Base-by-base conservation (phyloP, 129 eudicot species). In the Chrysanthemum seticuspe region DNA sequence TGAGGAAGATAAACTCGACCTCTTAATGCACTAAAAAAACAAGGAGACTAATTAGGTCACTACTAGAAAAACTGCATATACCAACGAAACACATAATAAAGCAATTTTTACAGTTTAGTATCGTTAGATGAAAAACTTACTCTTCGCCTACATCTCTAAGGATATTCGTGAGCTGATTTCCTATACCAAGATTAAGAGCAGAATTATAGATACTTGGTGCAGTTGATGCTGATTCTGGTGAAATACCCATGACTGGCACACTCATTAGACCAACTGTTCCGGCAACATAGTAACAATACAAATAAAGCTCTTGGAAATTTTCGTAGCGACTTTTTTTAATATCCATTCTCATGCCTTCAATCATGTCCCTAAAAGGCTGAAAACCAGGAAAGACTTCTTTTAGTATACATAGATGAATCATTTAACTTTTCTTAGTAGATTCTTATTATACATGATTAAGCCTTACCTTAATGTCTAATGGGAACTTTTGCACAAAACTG, bases 331-430 rank as follows among this genome's bases (percentile, higher is more conserved):
- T 74, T 76, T 93, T 93, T 65, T 81, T 82, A 0, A 78, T 80
- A 75, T 93, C 98, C 96, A 93, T 93, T 67, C 96, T 87, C 98
- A 93, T 93, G 19, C 98, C 98, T 44, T 93, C 96, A 21, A 93
- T 89, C 98, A 93, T 89, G 84, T 93, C 98, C 78, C 85, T 86
- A 58, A 93, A 93, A 6, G 98, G 98, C 98, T 93, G 62, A 3
- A 53, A 65, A 63, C 45, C 14, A 27, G 3, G 13, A 55, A 63
- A 25, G 31, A 63, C 69, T 0, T 59, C 18, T 47, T 67, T 68
- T 68, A 52, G 57, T 52, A 31, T 13, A 19, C 25, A 34, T 55
- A 19, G 23, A 34, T 47, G 67, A 34, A 63, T 21, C 21, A 19
- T 19, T 19, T 19, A 19, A 19, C 21, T 19, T 19, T 19, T 19